Evolutionary conservation across 495 filamentous ascomycete genomes (phyloP), one percentile per base, ranked within the genome.

Genomic region (Daldinia vernicosa): DNA sequence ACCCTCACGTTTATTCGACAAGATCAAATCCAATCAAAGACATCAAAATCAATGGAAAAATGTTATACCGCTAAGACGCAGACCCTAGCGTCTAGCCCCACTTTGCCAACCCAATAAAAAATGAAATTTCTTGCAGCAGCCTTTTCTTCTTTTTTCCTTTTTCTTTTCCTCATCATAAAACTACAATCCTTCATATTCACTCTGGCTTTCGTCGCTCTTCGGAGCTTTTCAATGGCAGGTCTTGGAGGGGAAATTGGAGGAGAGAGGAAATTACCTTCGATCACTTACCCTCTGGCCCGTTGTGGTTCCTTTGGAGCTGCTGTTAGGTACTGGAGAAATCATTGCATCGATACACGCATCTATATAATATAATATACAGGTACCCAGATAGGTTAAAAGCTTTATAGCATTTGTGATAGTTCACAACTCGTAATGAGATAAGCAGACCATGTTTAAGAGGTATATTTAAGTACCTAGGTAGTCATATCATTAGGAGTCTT

Each of bases 241-340:
- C 80, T 84, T 87, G 87, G 90, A 92, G 88, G 89, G 90, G 89
- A 91, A 91, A 92, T 71, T 84, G 89, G 85, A 89, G 88, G 90
- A 88, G 77, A 92, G 88, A 92, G 67, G 51, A 76, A 80, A 75
- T 69, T 62, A 74, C 75, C 69, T 76, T 81, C 79, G 76, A 77
- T 75, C 74, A 78, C 83, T 87, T 85, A 87, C 83, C 81, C 84
- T 86, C 71, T 80, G 77, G 67, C 80, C 79, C 66, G 75, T 76
- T 73, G 74, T 64, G 62, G 74, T 66, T 65, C 51, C 32, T 40
- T 52, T 17, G 45, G 57, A 72, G 69, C 74, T 76, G 69, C 67
- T 56, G 79, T 79, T 79, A 79, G 77, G 72, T 78, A 68, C 71
- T 76, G 76, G 80, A 82, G 79, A 84, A 84, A 82, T 82, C 74